Evolutionary conservation across 352 stramenopile species (phyloP).

Genomic region (Phytopythium cucurbitacearum): DNA sequence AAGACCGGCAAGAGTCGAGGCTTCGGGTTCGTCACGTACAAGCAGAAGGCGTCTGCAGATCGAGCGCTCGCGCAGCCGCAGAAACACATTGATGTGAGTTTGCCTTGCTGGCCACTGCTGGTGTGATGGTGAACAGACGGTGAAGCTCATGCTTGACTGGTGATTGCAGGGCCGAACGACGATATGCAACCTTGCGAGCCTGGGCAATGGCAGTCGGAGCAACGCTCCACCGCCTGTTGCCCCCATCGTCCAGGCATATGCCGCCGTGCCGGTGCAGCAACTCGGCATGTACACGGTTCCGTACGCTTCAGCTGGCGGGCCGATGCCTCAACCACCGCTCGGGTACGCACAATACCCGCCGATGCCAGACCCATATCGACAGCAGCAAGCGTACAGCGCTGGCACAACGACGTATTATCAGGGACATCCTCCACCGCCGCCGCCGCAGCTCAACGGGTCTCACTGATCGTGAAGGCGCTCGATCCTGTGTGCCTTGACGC

Average conservation of each 20-base stretch:
- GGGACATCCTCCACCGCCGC: constrained; percentile 10
- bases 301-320: constrained; percentile 1
- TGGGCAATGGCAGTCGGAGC: constrained; percentile 13
- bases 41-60: constrained; percentile 34
- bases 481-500: not conserved
- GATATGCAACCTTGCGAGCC: constrained; percentile 54
- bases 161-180: constrained; percentile 39
- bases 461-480: not conserved
- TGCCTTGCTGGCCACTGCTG: too few relatives aligned
- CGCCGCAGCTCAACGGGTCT: not conserved
- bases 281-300: constrained; percentile 27
- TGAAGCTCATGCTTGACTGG: not conserved
- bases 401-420: constrained; percentile 16
- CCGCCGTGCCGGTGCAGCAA: constrained; percentile 14
- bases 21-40: constrained; percentile 68
- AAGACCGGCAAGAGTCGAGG: constrained; percentile 59
- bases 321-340: constrained; percentile 15
- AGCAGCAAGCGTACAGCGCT: constrained; percentile 17
- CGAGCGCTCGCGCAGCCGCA: constrained; percentile 50
- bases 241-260: constrained; percentile 14
- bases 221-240: constrained; percentile 9
- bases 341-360: constrained; percentile 20
- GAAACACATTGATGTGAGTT: constrained; percentile 65
- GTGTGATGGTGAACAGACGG: not conserved
- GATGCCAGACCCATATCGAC: constrained; percentile 20